Evolutionary conservation across 306 rosid genomes (phyloP), one percentile per base, ranked within the genome.

Genomic region (Quercus robur): DNA sequence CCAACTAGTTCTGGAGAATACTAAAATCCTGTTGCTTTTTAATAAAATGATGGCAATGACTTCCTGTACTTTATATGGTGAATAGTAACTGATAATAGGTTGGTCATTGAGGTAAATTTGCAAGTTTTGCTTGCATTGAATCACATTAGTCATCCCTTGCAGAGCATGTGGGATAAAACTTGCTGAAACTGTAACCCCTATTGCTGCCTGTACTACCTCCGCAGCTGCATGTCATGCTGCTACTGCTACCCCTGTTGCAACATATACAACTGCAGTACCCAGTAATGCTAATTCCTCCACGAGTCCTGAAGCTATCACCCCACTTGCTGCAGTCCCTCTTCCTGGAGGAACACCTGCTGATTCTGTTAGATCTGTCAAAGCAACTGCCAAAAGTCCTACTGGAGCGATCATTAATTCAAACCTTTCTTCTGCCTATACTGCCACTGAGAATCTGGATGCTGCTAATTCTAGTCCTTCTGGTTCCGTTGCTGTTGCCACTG

Each of bases 121-220:
- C 57, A 44, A 63, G 51, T 68, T 58, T 35, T 76, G 5, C 25
- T 69, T 52, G 41, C 70, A 13, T 75, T 74, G 72, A 82, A 52
- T 77, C 8, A 75, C 49, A 56, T 31, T 23, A 63, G 9, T 76
- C 51, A 44, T 75, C 44, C 49, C 31, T 85, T 89, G 74, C 87
- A 85, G 89, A 76, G 52, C 54, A 78, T 28, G 71, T 70, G 89
- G 85, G 26, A 54, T 85, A 77, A 89, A 85, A 66, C 17, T 59
- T 20, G 90, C 86, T 49, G 84, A 80, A 82, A 46, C 86, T n/a
- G 87, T 82, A 57, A 73, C 35, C 75, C 85, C 84, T 19, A 18
- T 49, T 44, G 57, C 84, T 46, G 71, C 73, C 71, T 57, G 31
- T 57, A 74, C 57, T 11, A 59, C 77, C 25, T 17, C 66, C 12